Base-by-base conservation (phyloP, 139 green algal species). In the Coelastrella sp. region DNA sequence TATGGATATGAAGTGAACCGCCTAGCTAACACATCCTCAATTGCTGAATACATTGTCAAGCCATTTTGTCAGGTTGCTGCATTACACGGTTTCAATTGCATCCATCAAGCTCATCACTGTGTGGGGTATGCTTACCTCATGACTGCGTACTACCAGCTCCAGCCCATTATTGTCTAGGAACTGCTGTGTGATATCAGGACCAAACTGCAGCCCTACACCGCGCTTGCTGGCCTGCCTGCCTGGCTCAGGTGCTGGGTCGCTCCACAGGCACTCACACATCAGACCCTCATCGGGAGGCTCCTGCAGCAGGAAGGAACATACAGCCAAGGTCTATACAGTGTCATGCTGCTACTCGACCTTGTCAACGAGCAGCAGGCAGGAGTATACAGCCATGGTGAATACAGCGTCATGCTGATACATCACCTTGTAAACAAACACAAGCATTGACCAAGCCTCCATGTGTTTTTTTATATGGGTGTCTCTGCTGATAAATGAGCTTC, bases 201-300 rank as follows among this genome's bases (percentile, higher is more conserved):
- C 90, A 85, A 96, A 98, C 11, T 89, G 92, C 64, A 98, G 85
- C 41, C 96, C 96, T n/a, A 98, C 94, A 35, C 96, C 96, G 17
- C 96, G 88, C 89, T 99, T 99, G 92, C 90, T 97, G 34, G 96
- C 94, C 13, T 87, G 83, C 41, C 93, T 87, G 27, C 97, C 97
- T 0, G 78, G 78, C 81, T 87, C 43, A 21, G 93, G 87, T 62
- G 94, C 88, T 8, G 97, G 96, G 89, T 99, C 97, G 53, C 90
- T 96, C 97, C 97, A 99, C 85, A 99, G 88, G 83, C 95, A 88
- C 86, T 99, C 97, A 89, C 96, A 99, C 96, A 99, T 99, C 45
- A 97, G 84, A 3, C 97, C 97, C 32, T 96, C 95, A 66, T 99
- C 97, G 6, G 97, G 96, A 2, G 97, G 97, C 90, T 99, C 97